Percentiles rank a stretch among this genome's conserved stretches.
Evolutionary conservation across 306 rosid species (phyloP).

Genomic region (Begonia fuchsioides): DNA sequence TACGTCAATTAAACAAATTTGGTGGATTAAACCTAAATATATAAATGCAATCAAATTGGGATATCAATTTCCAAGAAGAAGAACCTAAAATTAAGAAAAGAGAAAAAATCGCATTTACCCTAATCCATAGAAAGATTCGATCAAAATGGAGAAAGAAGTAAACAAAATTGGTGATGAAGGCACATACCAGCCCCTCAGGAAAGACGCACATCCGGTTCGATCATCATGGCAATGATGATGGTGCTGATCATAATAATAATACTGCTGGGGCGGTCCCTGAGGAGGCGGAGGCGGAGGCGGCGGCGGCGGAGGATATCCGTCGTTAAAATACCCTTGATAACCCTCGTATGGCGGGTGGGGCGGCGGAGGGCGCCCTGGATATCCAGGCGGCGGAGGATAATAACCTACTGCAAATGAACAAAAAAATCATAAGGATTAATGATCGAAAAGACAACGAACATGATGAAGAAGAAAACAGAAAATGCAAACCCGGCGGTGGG

Average conservation of each 20-base stretch:
- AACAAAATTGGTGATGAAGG: not conserved
- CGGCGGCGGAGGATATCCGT: conserved; percentile 41
- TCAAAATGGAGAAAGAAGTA: not conserved
- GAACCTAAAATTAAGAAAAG: no score
- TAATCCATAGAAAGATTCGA: no score
- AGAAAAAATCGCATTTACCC: no score
- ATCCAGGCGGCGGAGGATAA: conserved; percentile 22
- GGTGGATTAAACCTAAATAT: no score
- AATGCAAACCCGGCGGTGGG: not conserved
- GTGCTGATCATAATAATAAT: conserved; percentile 6
- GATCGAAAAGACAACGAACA: not conserved
- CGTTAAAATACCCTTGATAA: conserved; percentile 60
- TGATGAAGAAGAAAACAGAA: no score
- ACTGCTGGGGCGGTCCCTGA: conserved; percentile 19
- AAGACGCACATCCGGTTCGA: conserved; percentile 24
- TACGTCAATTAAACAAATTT: no score
- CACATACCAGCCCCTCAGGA: conserved; percentile 56
- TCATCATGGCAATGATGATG: conserved; percentile 8
- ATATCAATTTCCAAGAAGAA: no score
- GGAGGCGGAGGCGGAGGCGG: conserved; percentile 23
- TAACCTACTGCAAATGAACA: not conserved
- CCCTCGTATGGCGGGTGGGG: conserved; percentile 15
- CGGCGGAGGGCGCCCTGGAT: not conserved
- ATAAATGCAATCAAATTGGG: no score
- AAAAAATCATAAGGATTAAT: not conserved